Conservation (phyloP, 352 stramenopile genomes). For the Globisporangium irregulare region DNA sequence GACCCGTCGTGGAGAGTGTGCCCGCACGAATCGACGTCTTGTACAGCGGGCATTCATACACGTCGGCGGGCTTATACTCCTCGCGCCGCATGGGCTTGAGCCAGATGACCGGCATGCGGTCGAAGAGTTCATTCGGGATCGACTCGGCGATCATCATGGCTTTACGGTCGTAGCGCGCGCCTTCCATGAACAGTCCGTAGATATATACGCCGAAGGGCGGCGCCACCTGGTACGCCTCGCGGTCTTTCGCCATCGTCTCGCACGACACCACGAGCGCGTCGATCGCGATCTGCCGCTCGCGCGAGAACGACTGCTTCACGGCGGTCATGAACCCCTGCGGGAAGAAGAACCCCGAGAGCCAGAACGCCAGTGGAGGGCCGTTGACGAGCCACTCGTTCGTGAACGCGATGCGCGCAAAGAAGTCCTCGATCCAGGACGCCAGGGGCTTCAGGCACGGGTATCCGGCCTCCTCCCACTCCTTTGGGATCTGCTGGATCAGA, state of each 20-base stretch:
- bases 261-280: conserved; percentile 88
- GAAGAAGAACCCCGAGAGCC: conserved; percentile 95
- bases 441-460: conserved; percentile 93
- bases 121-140: conserved; percentile 85
- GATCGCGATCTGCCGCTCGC: conserved; percentile 90
- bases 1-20: conserved; percentile 91
- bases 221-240: conserved; percentile 55
- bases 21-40: conserved; percentile 91
- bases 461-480: conserved; percentile 85
- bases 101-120: conserved; percentile 91
- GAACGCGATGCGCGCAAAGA: conserved; percentile 84
- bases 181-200: conserved; percentile 94
- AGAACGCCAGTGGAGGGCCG: conserved; percentile 82
- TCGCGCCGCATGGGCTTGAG: conserved; percentile 80
- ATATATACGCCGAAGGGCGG: conserved; percentile 91
- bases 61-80: conserved; percentile 65
- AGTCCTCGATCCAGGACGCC: conserved; percentile 91
- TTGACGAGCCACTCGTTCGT: conserved; percentile 82
- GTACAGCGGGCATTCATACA: conserved; percentile 93
- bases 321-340: conserved; percentile 95
- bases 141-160: conserved; percentile 86
- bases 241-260: conserved; percentile 74
- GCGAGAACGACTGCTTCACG: conserved; percentile 91
- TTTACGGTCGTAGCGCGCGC: conserved; percentile 84
- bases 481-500: conserved; percentile 87